Evolutionary conservation across 345 rosid species (phyloP).

Genomic region (Turnera subulata): DNA sequence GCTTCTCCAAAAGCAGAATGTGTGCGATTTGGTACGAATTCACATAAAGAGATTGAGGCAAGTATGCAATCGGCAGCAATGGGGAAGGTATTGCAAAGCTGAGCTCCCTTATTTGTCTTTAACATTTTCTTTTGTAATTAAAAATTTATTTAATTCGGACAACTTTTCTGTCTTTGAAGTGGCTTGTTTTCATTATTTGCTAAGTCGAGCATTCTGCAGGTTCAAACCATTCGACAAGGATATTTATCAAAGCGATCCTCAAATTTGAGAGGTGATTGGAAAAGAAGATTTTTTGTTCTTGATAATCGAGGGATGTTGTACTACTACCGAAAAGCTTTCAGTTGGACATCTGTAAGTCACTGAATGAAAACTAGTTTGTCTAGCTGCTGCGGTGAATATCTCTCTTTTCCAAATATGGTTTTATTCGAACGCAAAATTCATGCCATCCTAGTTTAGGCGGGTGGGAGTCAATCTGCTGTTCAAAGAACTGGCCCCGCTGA

Average conservation of each 20-base stretch:
- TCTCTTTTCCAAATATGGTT: neutral
- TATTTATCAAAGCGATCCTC: constrained; percentile 83
- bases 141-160: neutral
- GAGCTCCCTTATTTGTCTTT: neutral
- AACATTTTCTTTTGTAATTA: neutral
- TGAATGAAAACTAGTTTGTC: constrained; percentile 12
- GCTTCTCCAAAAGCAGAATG: constrained; percentile 41
- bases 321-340: constrained; percentile 71
- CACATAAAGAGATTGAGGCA: constrained; percentile 70
- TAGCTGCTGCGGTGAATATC: neutral
- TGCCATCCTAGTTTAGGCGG: constrained; percentile 36
- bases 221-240: constrained; percentile 76
- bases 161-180: neutral
- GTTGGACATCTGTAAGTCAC: constrained; percentile 55
- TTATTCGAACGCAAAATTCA: constrained; percentile 12
- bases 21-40: constrained; percentile 39
- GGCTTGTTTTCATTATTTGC: neutral
- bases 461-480: constrained; percentile 48
- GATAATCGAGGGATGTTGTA: constrained; percentile 81
- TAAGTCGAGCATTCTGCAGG: constrained; percentile 34
- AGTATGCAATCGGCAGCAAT: constrained; percentile 72
- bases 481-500: constrained; percentile 48
- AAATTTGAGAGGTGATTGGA: constrained; percentile 78
- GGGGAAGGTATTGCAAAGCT: constrained; percentile 47
- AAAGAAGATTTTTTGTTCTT: constrained; percentile 76